Percentiles rank a stretch among this genome's conserved stretches.
Evolutionary conservation across 768 basidiomycete species (phyloP).

Genomic region (Postia placenta): DNA sequence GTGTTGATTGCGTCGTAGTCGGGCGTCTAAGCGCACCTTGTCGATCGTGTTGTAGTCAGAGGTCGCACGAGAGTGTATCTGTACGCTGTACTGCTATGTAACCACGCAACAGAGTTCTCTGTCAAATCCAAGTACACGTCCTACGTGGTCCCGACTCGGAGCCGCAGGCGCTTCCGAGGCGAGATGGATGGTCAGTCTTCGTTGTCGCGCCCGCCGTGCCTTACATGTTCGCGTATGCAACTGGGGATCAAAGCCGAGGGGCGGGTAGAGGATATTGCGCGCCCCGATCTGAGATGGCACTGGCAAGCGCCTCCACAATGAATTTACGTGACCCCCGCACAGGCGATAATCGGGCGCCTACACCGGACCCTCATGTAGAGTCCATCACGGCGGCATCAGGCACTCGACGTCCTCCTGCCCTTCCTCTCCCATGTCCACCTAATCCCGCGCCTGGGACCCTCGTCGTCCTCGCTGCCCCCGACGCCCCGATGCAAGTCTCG

Average conservation of each 20-base stretch:
- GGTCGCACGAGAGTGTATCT: too few relatives aligned
- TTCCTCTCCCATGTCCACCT: conserved; percentile 4
- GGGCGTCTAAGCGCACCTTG: too few relatives aligned
- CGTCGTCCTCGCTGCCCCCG: not conserved
- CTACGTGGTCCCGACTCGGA: too few relatives aligned
- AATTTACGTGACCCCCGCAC: not conserved
- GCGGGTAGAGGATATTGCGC: not conserved
- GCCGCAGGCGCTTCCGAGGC: too few relatives aligned
- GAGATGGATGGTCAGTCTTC: too few relatives aligned
- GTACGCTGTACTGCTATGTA: too few relatives aligned
- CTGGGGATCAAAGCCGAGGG: not conserved
- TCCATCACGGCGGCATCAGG: conserved; percentile 1
- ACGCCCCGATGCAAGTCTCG: not conserved
- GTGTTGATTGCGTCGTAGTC: conserved; percentile 22
- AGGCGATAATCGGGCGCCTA: not conserved
- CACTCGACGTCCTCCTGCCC: not conserved
- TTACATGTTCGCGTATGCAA: not conserved
- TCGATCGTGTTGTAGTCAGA: too few relatives aligned
- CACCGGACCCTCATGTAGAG: not conserved
- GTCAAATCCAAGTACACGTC: too few relatives aligned
- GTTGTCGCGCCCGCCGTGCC: too few relatives aligned
- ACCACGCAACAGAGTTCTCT: too few relatives aligned
- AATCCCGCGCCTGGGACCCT: not conserved
- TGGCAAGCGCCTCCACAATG: not conserved
- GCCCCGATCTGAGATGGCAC: not conserved